Evolutionary conservation across 2,329 filamentous ascomycete species (phyloP).

Genomic region (Fusarium miscanthi): DNA sequence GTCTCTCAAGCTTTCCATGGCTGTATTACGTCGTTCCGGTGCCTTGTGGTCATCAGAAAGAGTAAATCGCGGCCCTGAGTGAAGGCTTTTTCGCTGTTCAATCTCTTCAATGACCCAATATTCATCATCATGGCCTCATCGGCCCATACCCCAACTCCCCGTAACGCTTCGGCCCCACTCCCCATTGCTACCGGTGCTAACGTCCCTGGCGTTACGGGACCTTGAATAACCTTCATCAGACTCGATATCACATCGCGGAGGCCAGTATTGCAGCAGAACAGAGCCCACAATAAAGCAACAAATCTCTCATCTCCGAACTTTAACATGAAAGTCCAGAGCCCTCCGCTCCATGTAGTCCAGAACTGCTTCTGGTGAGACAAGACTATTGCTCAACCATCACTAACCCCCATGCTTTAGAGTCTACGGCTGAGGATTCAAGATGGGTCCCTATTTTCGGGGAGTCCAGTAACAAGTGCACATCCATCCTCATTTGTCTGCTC

Average conservation of each 20-base stretch:
- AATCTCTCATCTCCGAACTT: slow-evolving; percentile 2
- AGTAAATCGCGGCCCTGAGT: too few species aligned
- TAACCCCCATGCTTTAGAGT: neutral
- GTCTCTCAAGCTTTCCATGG: too few species aligned
- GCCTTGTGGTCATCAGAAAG: neutral
- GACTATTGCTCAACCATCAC: neutral
- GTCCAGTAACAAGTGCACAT: neutral
- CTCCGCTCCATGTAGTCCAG: neutral
- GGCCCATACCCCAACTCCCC: slow-evolving; percentile 30
- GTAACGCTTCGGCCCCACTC: slow-evolving; percentile 26
- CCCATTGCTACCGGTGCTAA: slow-evolving; percentile 18
- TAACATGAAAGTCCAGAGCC: neutral
- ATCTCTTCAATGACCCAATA: neutral
- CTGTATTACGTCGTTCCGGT: neutral
- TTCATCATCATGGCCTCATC: slow-evolving; percentile 28
- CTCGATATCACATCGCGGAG: neutral
- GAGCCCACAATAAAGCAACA: neutral
- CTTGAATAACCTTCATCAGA: neutral
- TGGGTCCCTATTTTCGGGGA: neutral
- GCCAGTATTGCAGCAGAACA: neutral
- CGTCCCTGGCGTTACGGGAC: neutral
- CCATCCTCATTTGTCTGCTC: neutral
- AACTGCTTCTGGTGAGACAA: neutral
- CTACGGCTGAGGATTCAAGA: neutral
- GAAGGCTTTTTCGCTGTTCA: neutral